Evolutionary conservation across 495 filamentous ascomycete genomes (phyloP).

Genomic region (Neurospora pannonica): DNA sequence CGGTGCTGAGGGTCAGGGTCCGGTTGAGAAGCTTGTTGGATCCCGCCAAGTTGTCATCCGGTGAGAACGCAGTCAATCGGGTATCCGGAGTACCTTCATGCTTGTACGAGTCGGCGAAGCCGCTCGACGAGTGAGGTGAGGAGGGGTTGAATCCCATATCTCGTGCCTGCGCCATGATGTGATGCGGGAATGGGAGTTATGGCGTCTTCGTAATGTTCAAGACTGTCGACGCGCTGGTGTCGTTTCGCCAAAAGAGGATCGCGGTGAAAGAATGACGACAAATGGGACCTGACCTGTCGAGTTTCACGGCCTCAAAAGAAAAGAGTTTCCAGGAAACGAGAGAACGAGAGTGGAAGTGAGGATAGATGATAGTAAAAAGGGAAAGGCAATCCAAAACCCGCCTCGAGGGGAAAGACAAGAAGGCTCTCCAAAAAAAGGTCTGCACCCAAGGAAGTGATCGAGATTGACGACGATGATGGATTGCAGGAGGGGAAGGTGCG

Average conservation of each 20-base stretch:
- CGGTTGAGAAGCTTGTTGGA: conserved; percentile 19
- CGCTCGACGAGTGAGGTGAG: conserved; percentile 52
- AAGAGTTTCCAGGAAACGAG: conserved; percentile 6
- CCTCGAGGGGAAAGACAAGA: background rate
- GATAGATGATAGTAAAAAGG: background rate
- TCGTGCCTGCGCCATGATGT: conserved; percentile 23
- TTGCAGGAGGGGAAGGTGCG: background rate
- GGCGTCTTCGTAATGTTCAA: background rate
- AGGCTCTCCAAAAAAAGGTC: background rate
- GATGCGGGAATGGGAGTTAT: background rate
- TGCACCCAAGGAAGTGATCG: background rate
- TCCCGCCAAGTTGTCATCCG: conserved; percentile 40
- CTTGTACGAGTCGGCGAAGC: conserved; percentile 43
- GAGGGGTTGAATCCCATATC: conserved; percentile 33
- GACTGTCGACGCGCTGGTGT: background rate
- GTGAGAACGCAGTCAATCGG: conserved; percentile 53
- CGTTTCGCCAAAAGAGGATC: conserved; percentile 1
- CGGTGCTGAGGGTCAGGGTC: conserved; percentile 10
- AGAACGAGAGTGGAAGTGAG: background rate
- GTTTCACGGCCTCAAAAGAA: background rate
- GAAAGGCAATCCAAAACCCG: background rate
- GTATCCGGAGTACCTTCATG: conserved; percentile 51
- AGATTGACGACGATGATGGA: background rate
- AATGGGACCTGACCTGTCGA: background rate
- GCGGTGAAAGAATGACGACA: background rate